Percentiles rank a stretch among this genome's conserved stretches.
phyloP scores from a whole-genome alignment of 2,329 filamentous ascomycete genomes.

The Akanthomyces dipterigenus region DNA sequence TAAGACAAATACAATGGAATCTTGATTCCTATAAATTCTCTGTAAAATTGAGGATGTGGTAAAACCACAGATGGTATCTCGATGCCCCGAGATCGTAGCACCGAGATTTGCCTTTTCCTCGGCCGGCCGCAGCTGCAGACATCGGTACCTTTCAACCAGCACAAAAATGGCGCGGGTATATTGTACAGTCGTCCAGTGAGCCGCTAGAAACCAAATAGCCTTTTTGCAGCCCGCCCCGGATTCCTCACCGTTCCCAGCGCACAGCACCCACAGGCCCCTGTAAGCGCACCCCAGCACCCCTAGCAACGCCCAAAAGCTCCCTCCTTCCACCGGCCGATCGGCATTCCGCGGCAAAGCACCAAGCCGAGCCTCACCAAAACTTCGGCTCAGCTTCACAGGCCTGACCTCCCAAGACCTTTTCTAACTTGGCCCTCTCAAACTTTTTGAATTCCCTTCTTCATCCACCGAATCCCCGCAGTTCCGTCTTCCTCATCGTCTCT shows the following conservation, averaged over 20 bases:
- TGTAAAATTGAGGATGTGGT: background rate
- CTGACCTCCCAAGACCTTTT: background rate
- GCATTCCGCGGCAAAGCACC: conserved; percentile 11
- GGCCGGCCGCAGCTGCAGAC: background rate
- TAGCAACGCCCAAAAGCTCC: background rate
- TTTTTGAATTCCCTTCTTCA: background rate
- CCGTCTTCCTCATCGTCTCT: background rate
- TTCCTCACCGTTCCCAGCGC: background rate
- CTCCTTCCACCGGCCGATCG: conserved; percentile 6
- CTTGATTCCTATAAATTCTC: background rate
- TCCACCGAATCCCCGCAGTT: background rate
- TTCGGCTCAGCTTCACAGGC: conserved; percentile 9
- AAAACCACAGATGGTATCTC: background rate
- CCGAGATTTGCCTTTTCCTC: background rate
- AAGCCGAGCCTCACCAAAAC: conserved; percentile 8
- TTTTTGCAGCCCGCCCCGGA: background rate
- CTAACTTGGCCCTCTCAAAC: background rate
- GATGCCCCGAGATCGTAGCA: background rate
- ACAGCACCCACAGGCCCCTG: background rate
- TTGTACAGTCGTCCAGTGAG: background rate
- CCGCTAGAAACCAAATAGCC: background rate
- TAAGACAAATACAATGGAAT: background rate
- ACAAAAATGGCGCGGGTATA: background rate
- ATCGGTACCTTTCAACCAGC: background rate
- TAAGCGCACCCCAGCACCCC: background rate